Evolutionary conservation across 352 stramenopile genomes (phyloP), one percentile per base, ranked within the genome.

Genomic region (Pythium rishiriense): DNA sequence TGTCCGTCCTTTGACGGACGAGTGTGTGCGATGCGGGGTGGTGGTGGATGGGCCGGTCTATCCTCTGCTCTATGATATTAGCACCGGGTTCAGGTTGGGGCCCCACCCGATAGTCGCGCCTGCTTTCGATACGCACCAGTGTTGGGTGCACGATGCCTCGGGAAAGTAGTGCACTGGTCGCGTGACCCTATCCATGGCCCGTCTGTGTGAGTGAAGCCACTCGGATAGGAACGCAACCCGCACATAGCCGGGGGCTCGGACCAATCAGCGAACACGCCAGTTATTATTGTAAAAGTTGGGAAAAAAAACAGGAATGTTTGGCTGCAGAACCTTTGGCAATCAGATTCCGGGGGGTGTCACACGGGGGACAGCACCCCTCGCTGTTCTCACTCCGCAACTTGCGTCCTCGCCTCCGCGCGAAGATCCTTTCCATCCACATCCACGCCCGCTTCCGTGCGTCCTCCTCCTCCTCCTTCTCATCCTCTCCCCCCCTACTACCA

Each of bases 361-460:
- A 39, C 33, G 33, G 33, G 33, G 10, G 3, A 14, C 47, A 19
- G 24, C 22, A 24, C n/a, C 47, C 10, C 22, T 53, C 31, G 29
- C 45, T n/a, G 19, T 17, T 31, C n/a, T 21, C 48, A 55, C 25
- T 55, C 31, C 3, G 17, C 26, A 55, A 42, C 33, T 55, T 55
- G 15, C 21, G n/a, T 51, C 45, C 25, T 29, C n/a, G 4, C 24
- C n/a, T 8, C 43, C 28, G n/a, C 21, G 10, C 15, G 39, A 46
- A 46, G 39, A 46, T 46, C 39, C 37, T n/a, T n/a, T n/a, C n/a
- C n/a, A n/a, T n/a, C n/a, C n/a, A n/a, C n/a, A n/a, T n/a, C n/a
- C n/a, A n/a, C n/a, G n/a, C n/a, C n/a, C n/a, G n/a, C n/a, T n/a
- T n/a, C n/a, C n/a, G n/a, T n/a, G n/a, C n/a, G n/a, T n/a, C n/a